Evolutionary conservation across 2,329 filamentous ascomycete species (phyloP).

Genomic region (Botrytis galanthina): DNA sequence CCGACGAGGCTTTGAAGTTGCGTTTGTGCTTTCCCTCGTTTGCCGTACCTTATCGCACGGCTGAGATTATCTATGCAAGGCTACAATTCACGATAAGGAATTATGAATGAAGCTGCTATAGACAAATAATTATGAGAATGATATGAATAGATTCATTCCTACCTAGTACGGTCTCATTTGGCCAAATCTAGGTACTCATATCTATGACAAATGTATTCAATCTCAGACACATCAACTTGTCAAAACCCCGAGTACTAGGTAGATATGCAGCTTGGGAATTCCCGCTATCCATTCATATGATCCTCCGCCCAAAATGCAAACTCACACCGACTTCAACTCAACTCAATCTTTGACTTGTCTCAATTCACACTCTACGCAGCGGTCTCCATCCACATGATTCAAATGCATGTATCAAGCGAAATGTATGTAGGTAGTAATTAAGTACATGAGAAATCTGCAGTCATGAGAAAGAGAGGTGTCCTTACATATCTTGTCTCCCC

Average conservation of each 20-base stretch:
- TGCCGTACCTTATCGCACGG: slow-evolving; percentile 11
- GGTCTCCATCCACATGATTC: neutral
- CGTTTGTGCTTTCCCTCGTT: neutral
- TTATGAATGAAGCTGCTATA: slow-evolving; percentile 16
- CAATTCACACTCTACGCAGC: neutral
- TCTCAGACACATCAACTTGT: neutral
- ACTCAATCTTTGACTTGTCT: neutral
- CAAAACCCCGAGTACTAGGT: neutral
- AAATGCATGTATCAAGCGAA: neutral
- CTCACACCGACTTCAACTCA: neutral
- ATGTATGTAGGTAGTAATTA: neutral
- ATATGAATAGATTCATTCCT: neutral
- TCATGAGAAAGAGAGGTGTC: neutral
- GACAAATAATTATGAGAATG: neutral
- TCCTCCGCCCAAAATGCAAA: neutral
- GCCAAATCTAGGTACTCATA: neutral
- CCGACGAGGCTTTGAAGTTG: slow-evolving; percentile 4
- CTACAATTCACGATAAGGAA: slow-evolving; percentile 2
- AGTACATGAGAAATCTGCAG: neutral
- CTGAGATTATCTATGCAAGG: neutral
- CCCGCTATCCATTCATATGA: neutral
- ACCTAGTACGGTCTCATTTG: neutral
- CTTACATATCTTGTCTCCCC: neutral
- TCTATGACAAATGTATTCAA: neutral
- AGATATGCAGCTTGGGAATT: neutral